phyloP scores from a whole-genome alignment of 164 flowering plant species.

The Vitis vinifera region DNA sequence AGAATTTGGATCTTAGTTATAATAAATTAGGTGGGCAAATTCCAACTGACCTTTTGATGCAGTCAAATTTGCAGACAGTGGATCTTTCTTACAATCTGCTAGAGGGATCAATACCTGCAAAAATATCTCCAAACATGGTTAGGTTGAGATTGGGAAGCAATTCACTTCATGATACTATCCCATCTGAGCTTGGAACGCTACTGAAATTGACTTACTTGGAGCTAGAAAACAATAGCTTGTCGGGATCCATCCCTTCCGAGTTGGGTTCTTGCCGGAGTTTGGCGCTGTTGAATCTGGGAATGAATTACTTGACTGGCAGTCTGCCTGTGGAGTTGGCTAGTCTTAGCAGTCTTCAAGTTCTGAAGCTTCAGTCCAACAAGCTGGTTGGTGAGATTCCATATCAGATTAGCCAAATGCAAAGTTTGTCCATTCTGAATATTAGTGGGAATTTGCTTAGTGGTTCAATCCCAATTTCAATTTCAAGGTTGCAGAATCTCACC shows the following conservation, averaged over 20 bases:
- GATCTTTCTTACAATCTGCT: constrained; percentile 41
- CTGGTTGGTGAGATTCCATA: constrained; percentile 39
- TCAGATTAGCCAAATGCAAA: constrained; percentile 20
- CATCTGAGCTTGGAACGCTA: constrained; percentile 23
- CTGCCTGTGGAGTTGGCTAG: constrained; percentile 35
- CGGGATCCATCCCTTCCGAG: constrained; percentile 36
- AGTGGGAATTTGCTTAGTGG: constrained; percentile 41
- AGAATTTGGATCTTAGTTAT: constrained; percentile 44
- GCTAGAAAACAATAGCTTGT: constrained; percentile 36
- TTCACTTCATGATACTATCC: constrained; percentile 32
- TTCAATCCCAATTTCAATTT: constrained; percentile 35
- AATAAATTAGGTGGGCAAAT: constrained; percentile 35
- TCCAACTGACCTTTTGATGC: constrained; percentile 34
- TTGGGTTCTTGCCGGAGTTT: constrained; percentile 35
- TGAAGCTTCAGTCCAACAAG: constrained; percentile 38
- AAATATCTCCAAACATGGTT: constrained; percentile 25
- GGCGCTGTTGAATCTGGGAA: constrained; percentile 36
- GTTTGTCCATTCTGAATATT: constrained; percentile 32
- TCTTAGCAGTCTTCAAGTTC: constrained; percentile 32
- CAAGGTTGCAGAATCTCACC: constrained; percentile 24
- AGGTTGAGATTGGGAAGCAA: constrained; percentile 47
- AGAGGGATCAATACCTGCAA: constrained; percentile 35
- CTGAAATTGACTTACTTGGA: constrained; percentile 39
- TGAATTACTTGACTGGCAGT: constrained; percentile 31
- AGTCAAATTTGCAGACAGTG: constrained; percentile 30